Base-by-base conservation (phyloP, 2,329 filamentous ascomycete genomes). In the Massarina eburnea region DNA sequence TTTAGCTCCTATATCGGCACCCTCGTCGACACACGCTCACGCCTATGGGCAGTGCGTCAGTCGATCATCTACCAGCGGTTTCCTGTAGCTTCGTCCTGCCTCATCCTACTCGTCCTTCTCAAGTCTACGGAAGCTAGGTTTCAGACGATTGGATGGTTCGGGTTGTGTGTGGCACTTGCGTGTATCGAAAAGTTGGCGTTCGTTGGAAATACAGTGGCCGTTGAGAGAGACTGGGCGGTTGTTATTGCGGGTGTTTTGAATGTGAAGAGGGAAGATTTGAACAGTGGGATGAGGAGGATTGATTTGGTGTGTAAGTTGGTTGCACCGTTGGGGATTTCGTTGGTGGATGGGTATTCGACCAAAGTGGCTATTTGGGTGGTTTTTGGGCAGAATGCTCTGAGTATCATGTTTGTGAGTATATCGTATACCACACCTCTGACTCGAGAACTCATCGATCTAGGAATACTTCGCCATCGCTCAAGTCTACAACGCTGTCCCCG, bases 221-320 rank as follows among this genome's bases (percentile, higher is more conserved):
- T 91, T 0, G 87, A 90, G 64, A 74, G 83, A 57, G 87, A 91
- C 56, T 89, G 86, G 86, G 77, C 82, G 30, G 72, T 82, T 3
- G 75, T 82, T 0, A 71, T 81, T 7, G 73, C 78, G 1, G 70
- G 73, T 22, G 62, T 57, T 42, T 35, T 67, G 14, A 24, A 48
- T 3, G 15, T 63, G 7, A 55, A 59, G 19, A 58, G 64, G 40
- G 46, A 58, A 68, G 73, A 67, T 6, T 62, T 83, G 20, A 84
- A 84, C 58, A 76, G 80, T 2, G 71, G 72, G n/a, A 83, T 84
- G 76, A 73, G 80, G 4, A 73, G 81, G 6, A 82, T 84, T 42
- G 81, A 83, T 51, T 67, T 84, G 5, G 67, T 79, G 36, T 82
- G 80, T 69, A 84, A 84, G 57, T 71, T 83, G 2, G 48, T 77